Percentiles rank a stretch among this genome's conserved stretches.
These are phyloP conservation scores for Talaromyces adpressus DNA, from an alignment of 495 filamentous ascomycete species.

Conservation along the genomic window DNA sequence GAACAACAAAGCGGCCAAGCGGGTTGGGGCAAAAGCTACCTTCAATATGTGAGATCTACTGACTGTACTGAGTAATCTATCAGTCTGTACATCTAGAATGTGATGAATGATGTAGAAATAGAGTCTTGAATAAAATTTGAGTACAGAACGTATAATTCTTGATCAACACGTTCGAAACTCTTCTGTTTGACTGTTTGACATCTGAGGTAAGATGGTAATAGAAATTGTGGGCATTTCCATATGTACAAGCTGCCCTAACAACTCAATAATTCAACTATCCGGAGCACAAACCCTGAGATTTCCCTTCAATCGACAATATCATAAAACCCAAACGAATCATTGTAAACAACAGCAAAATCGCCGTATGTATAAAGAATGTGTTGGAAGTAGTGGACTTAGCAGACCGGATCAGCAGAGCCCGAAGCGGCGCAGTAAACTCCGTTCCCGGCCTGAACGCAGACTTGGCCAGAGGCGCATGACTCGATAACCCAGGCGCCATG, in stretches of 20 bases:
- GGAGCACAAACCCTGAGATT: neutral
- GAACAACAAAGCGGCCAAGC: no score
- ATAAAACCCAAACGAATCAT: neutral
- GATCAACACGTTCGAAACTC: no score
- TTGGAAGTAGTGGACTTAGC: neutral
- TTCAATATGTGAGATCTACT: no score
- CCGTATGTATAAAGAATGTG: neutral
- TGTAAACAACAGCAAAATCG: neutral
- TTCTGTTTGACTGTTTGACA: no score
- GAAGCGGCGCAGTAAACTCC: constrained; percentile 2
- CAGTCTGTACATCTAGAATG: no score
- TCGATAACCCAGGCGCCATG: constrained; percentile 5
- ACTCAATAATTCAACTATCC: neutral
- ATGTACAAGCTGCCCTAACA: neutral
- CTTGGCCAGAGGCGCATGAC: constrained; percentile 1
- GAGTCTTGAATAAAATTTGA: no score
- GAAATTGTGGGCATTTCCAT: neutral
- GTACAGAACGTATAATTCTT: no score
- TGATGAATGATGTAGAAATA: no score
- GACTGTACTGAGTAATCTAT: no score
- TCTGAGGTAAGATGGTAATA: no score
- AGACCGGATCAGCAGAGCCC: constrained; percentile 1
- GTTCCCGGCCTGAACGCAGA: neutral
- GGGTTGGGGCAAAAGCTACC: no score
- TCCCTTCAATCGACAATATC: neutral